Evolutionary conservation across 192 early-diverging fungal genomes (phyloP).

Genomic region (Phycomyces nitens): DNA sequence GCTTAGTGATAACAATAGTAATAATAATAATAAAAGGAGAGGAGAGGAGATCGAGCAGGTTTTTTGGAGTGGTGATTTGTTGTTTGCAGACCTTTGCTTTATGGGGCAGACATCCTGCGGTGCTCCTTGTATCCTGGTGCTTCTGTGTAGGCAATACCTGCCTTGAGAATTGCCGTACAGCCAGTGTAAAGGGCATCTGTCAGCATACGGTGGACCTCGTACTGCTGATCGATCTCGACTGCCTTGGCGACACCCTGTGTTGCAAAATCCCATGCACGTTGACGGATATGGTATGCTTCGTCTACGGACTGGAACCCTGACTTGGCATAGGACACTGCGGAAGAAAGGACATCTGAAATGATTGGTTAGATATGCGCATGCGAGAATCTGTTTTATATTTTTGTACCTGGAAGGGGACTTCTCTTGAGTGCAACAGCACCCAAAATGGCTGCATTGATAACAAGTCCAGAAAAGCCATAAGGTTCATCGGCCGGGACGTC

Average conservation of each 20-base stretch:
- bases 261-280: conserved; percentile 49
- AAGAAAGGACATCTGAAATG: conserved; percentile 35
- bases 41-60: too few species aligned
- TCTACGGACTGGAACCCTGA: conserved; percentile 40
- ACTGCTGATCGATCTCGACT: conserved; percentile 51
- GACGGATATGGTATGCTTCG: conserved; percentile 43
- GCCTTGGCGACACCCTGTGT: conserved; percentile 44
- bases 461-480: conserved; percentile 14
- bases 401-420: conserved; percentile 44
- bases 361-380: background rate
- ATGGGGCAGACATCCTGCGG: background rate
- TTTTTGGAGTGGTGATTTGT: too few species aligned
- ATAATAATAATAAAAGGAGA: too few species aligned
- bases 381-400: too few species aligned
- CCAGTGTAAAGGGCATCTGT: conserved; percentile 42
- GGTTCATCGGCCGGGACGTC: conserved; percentile 8
- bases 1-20: too few species aligned
- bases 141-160: conserved; percentile 49
- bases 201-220: conserved; percentile 51
- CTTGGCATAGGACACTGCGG: conserved; percentile 33
- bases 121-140: conserved; percentile 13
- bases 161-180: conserved; percentile 45
- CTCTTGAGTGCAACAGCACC: conserved; percentile 48
- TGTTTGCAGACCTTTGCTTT: too few species aligned
- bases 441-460: conserved; percentile 43